Base-by-base conservation (phyloP, 192 early-diverging fungal species). In the Umbelopsis sp. region DNA sequence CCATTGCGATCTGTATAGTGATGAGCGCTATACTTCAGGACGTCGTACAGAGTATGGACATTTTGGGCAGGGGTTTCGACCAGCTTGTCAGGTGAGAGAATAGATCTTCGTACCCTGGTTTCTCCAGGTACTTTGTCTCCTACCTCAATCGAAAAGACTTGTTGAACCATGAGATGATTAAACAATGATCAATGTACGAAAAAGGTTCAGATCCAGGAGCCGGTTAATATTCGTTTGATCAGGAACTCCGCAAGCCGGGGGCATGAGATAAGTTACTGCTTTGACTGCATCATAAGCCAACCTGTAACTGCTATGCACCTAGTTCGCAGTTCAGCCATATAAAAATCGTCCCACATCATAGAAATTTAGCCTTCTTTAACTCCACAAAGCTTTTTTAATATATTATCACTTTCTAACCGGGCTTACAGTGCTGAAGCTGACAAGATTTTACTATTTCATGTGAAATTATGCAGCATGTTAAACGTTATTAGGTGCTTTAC, bases 11-110 rank as follows among this genome's bases (percentile, higher is more conserved):
- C 77, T 0, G 85, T 82, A 62, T 87, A 81, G 25, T 76, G 72
- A 36, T 76, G 73, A 32, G 80, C 82, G 24, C 83, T 83, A 76
- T 96, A 79, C 71, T 80, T 73, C 24, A 94, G 68, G 11, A 93
- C 83, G 25, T 93, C 93, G 68, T 91, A 91, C 16, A 94, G 81
- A 4, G 93, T 94, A 54, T 69, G 59, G 68, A 93, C 80, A n/a
- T 76, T 77, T 11, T 77, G 73, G 24, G 75, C 66, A 34, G 86
- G 86, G 7, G 69, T 69, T 69, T 74, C 70, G 67, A 83, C 75
- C 44, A 88, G 74, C 29, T 84, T 74, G 74, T 83, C 78, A 20
- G 78, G 76, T 5, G 84, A 83, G 29, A 83, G 67, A 32, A 80
- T 72, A 62, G 86, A 86, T 47, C 84, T 81, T 47, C 83, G 78